Conservation (phyloP, 768 basidiomycete genomes). For the Rhizopogon salebrosus region DNA sequence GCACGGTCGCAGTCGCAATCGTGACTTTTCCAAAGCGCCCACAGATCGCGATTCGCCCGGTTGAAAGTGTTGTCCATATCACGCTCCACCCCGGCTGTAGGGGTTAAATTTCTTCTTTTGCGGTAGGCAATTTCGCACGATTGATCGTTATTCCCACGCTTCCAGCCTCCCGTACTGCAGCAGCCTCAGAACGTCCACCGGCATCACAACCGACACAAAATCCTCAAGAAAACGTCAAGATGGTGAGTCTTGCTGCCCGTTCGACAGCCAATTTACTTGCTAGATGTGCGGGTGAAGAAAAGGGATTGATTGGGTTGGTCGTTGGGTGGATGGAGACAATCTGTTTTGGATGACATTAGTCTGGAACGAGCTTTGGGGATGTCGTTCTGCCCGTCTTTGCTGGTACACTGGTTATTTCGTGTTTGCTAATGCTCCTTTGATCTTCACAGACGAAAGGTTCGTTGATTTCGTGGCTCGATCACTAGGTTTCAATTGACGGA, state of each 20-base stretch:
- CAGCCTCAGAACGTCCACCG: constrained; percentile 2
- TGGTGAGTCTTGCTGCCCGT: constrained; percentile 37
- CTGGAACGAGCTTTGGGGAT: neutral
- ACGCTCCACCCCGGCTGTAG: no score
- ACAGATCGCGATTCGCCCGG: no score
- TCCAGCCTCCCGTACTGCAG: constrained; percentile 9
- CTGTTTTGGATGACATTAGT: constrained; percentile 30
- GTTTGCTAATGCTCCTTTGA: constrained; percentile 15
- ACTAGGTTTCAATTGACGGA: neutral
- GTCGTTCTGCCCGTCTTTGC: neutral
- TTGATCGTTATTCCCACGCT: constrained; percentile 16
- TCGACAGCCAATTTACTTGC: constrained; percentile 7
- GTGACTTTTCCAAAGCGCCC: no score
- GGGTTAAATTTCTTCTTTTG: neutral
- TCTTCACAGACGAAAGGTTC: constrained; percentile 77
- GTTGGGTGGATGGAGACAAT: constrained; percentile 28
- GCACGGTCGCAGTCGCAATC: no score
- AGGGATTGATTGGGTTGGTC: constrained; percentile 15
- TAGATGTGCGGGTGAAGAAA: constrained; percentile 8
- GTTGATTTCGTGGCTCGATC: constrained; percentile 22
- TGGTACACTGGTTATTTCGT: neutral
- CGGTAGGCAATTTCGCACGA: neutral
- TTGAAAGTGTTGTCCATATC: no score
- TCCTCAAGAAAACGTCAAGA: constrained; percentile 34
- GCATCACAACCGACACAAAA: constrained; percentile 16